These are phyloP conservation scores for Clavispora fructus DNA, from an alignment of 805 yeast genomes.

Conservation along the genomic window DNA sequence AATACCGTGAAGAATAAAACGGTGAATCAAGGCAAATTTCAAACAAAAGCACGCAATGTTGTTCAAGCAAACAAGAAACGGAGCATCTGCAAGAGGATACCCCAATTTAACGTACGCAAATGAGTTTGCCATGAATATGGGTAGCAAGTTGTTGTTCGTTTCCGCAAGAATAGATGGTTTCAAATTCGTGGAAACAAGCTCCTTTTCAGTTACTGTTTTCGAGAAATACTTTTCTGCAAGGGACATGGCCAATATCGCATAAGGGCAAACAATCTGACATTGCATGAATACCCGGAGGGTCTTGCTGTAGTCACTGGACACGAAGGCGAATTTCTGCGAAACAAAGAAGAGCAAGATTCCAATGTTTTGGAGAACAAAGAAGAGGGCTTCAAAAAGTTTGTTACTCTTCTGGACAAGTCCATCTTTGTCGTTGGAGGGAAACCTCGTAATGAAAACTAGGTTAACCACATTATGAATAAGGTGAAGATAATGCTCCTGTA, in stretches of 20 bases:
- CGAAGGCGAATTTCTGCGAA: constrained; percentile 4
- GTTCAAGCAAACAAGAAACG: constrained; percentile 11
- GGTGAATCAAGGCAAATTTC: constrained; percentile 31
- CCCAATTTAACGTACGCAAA: constrained; percentile 22
- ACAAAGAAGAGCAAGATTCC: constrained; percentile 13
- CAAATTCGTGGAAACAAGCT: no score
- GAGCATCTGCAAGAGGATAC: constrained; percentile 12
- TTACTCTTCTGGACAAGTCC: constrained; percentile 5
- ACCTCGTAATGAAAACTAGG: constrained; percentile 25
- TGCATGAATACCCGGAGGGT: constrained; percentile 12
- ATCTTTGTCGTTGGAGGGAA: constrained; percentile 10
- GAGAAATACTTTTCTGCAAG: constrained; percentile 5
- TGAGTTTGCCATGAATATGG: constrained; percentile 31
- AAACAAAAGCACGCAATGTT: constrained; percentile 19
- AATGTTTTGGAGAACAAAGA: constrained; percentile 18
- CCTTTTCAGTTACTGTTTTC: constrained; percentile 1
- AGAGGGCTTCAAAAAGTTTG: constrained; percentile 10
- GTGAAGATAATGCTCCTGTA: constrained; percentile 14
- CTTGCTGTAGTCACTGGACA: constrained; percentile 5
- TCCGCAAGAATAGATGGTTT: constrained; percentile 15
- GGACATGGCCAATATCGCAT: constrained; percentile 13
- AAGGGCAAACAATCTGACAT: constrained; percentile 19
- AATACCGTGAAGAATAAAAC: constrained; percentile 28
- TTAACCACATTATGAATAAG: constrained; percentile 22
- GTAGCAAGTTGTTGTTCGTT: constrained; percentile 30